phyloP scores from a whole-genome alignment of 2,329 filamentous ascomycete genomes.

The Eutypella sp. region DNA sequence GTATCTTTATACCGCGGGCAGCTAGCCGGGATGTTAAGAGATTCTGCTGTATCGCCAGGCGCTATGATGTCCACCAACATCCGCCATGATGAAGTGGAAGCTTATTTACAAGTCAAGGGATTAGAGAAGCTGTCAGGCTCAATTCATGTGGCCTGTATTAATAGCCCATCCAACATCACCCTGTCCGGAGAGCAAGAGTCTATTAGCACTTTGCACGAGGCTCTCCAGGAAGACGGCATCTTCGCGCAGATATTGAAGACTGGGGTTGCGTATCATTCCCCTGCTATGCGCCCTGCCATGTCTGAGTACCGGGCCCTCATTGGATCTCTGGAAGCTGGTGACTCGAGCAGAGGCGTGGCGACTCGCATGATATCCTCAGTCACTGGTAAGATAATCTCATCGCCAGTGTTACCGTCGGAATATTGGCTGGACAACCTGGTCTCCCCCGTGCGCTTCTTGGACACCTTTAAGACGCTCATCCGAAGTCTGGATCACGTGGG shows the following conservation, averaged over 20 bases:
- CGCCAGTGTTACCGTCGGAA: neutral
- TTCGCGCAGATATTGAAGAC: slow-evolving; percentile 19
- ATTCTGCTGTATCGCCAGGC: neutral
- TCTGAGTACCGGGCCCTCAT: slow-evolving; percentile 7
- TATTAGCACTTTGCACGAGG: slow-evolving; percentile 13
- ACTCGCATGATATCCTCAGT: slow-evolving; percentile 2
- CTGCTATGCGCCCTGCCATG: slow-evolving; percentile 4
- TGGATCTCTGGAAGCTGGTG: slow-evolving; percentile 10
- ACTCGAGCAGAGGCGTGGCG: no score
- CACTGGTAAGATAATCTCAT: neutral
- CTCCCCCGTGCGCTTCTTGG: neutral
- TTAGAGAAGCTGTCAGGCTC: slow-evolving; percentile 8
- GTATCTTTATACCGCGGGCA: slow-evolving; percentile 23
- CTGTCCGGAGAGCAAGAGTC: slow-evolving; percentile 10
- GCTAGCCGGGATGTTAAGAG: slow-evolving; percentile 12
- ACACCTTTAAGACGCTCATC: slow-evolving; percentile 3
- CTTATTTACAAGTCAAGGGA: no score
- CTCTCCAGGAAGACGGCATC: slow-evolving; percentile 3
- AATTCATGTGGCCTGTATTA: slow-evolving; percentile 15
- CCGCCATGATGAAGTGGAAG: slow-evolving; percentile 1
- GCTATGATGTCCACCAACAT: slow-evolving; percentile 18
- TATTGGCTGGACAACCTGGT: slow-evolving; percentile 2
- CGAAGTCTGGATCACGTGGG: slow-evolving; percentile 12
- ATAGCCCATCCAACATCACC: slow-evolving; percentile 18
- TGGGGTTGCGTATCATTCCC: slow-evolving; percentile 13